These are phyloP conservation scores for Oryza officinalis DNA, from an alignment of 176 grass and related monocot genomes.

Conservation along the genomic window DNA sequence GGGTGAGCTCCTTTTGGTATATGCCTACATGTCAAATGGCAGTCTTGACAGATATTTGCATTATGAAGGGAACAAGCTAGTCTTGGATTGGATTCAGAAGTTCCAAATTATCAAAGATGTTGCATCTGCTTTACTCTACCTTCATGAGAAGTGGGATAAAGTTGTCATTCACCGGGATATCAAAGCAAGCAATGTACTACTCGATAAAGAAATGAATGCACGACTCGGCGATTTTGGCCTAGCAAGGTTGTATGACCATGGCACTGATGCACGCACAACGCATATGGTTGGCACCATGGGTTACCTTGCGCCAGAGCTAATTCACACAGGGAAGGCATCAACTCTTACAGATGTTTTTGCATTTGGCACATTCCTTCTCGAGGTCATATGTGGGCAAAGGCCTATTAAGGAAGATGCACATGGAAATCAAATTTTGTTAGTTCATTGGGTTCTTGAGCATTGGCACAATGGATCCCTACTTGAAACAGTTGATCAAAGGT, in stretches of 20 bases:
- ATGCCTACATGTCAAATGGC: conserved; percentile 56
- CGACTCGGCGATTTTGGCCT: conserved; percentile 61
- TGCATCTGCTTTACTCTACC: conserved; percentile 43
- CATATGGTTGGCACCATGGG: conserved; percentile 61
- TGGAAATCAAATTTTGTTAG: conserved; percentile 24
- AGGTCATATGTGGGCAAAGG: conserved; percentile 51
- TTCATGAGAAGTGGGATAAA: conserved; percentile 67
- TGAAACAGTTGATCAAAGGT: conserved; percentile 31
- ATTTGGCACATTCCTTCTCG: conserved; percentile 13
- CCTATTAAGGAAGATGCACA: conserved; percentile 22
- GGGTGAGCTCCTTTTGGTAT: conserved; percentile 58
- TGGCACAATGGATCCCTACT: conserved; percentile 34
- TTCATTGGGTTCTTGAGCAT: conserved; percentile 40
- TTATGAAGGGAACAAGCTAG: not conserved
- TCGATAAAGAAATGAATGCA: conserved; percentile 55
- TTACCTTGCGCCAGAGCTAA: conserved; percentile 59
- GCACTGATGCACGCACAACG: conserved; percentile 43
- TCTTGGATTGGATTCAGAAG: conserved; percentile 40
- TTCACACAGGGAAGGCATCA: conserved; percentile 39
- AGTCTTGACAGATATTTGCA: conserved; percentile 54
- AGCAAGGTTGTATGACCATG: conserved; percentile 56
- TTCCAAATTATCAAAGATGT: conserved; percentile 53
- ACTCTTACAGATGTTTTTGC: conserved; percentile 44
- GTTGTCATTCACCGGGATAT: conserved; percentile 62
- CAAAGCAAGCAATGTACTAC: conserved; percentile 61